These are phyloP conservation scores for Asterophora lycoperdoides DNA, from an alignment of 768 basidiomycete species.

Conservation along the genomic window DNA sequence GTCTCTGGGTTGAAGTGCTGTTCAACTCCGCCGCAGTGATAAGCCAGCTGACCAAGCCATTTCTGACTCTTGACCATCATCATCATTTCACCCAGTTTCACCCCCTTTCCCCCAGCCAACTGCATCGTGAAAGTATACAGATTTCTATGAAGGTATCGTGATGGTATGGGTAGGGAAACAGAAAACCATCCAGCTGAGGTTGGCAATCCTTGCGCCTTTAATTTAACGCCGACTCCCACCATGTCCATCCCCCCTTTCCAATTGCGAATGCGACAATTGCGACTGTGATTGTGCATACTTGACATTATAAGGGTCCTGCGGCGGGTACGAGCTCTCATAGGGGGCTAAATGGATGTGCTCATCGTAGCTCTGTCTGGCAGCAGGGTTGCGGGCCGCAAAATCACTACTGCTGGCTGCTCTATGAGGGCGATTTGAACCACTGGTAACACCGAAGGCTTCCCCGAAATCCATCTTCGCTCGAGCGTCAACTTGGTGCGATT, in stretches of 20 bases:
- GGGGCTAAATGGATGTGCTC: conserved; percentile 16
- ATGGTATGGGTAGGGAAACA: not conserved
- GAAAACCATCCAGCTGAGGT: not conserved
- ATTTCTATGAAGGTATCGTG: too few species aligned
- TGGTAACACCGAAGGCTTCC: conserved; percentile 35
- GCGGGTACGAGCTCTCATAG: conserved; percentile 7
- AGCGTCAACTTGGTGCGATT: conserved; percentile 22
- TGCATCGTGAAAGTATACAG: too few species aligned
- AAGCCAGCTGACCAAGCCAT: not conserved
- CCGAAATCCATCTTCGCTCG: conserved; percentile 28
- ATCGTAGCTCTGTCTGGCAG: conserved; percentile 17
- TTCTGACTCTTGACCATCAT: too few species aligned
- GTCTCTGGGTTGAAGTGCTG: conserved; percentile 2
- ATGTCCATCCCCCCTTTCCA: not conserved
- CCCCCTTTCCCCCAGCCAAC: too few species aligned
- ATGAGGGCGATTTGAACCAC: not conserved
- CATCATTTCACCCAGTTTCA: too few species aligned
- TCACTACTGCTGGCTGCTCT: conserved; percentile 1
- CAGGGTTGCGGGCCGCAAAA: conserved; percentile 1
- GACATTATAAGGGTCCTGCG: not conserved
- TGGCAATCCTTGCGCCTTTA: not conserved
- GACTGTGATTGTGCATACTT: not conserved
- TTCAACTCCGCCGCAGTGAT: conserved; percentile 1
- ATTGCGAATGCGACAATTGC: not conserved
- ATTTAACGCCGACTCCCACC: not conserved